Conservation (phyloP, 2,329 filamentous ascomycete species). For the Rhinocladiella mackenziei region DNA sequence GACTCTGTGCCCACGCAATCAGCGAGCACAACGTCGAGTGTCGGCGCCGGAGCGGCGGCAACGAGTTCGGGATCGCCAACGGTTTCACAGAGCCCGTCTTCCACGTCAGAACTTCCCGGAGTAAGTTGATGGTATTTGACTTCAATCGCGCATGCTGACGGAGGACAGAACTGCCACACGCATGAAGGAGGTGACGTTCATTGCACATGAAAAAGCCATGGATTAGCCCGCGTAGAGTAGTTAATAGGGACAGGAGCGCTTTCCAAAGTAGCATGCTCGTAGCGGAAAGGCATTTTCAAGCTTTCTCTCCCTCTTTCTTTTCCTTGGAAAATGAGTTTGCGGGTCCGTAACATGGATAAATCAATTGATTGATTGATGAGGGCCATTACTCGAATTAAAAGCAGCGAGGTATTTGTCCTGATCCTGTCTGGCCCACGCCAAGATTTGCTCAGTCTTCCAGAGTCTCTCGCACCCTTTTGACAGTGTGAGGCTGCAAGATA, state of each 20-base stretch:
- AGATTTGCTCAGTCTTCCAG: too few relatives aligned
- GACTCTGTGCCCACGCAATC: not conserved
- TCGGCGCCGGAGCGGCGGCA: not conserved
- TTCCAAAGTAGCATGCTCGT: too few relatives aligned
- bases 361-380: too few relatives aligned
- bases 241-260: too few relatives aligned
- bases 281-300: too few relatives aligned
- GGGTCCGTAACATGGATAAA: too few relatives aligned
- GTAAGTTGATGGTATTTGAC: not conserved
- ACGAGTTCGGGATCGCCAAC: not conserved
- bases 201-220: slow-evolving; percentile 37
- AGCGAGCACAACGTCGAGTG: not conserved
- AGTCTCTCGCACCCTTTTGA: too few relatives aligned
- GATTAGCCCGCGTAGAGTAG: too few relatives aligned
- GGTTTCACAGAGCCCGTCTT: not conserved
- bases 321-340: too few relatives aligned
- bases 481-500: too few relatives aligned
- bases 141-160: not conserved
- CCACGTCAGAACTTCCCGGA: not conserved
- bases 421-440: not conserved
- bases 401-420: too few relatives aligned
- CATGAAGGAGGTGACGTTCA: slow-evolving; percentile 41
- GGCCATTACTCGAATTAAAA: not conserved
- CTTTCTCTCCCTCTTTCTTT: too few relatives aligned
- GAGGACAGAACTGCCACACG: slow-evolving; percentile 39